Evolutionary conservation across 257 asterid genomes (phyloP).

Genomic region (Solanum pinnatisectum): DNA sequence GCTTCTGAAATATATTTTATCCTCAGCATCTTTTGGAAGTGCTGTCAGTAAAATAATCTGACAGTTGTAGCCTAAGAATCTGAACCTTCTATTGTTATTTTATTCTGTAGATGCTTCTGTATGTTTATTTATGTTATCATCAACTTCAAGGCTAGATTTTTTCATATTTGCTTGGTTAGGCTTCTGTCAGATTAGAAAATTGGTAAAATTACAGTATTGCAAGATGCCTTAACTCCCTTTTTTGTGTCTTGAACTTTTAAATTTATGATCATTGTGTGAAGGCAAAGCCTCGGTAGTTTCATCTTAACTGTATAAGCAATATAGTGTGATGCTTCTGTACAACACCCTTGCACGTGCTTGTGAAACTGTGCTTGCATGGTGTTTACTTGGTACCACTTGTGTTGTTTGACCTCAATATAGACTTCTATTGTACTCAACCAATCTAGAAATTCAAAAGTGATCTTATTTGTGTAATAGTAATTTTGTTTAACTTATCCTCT

Average conservation of each 20-base stretch:
- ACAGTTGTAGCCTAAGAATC: constrained; percentile 9
- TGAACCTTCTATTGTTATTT: constrained; percentile 5
- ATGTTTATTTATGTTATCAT: background rate
- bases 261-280: background rate
- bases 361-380: background rate
- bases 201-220: constrained; percentile 10
- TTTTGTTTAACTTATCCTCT: background rate
- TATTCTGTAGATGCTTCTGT: constrained; percentile 3
- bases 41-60: background rate
- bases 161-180: constrained; percentile 3
- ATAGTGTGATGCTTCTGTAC: background rate
- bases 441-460: background rate
- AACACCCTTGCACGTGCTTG: background rate
- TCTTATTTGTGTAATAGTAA: background rate
- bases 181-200: constrained; percentile 8
- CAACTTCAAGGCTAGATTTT: constrained; percentile 4
- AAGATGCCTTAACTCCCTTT: constrained; percentile 3
- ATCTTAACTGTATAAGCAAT: background rate
- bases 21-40: background rate
- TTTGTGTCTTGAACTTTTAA: constrained; percentile 1
- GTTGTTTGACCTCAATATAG: background rate
- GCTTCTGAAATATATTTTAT: background rate
- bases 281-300: constrained; percentile 2
- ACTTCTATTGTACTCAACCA: background rate
- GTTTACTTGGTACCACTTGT: background rate